phyloP scores from a whole-genome alignment of 2,329 filamentous ascomycete genomes.

The Hypoxylon sp. region DNA sequence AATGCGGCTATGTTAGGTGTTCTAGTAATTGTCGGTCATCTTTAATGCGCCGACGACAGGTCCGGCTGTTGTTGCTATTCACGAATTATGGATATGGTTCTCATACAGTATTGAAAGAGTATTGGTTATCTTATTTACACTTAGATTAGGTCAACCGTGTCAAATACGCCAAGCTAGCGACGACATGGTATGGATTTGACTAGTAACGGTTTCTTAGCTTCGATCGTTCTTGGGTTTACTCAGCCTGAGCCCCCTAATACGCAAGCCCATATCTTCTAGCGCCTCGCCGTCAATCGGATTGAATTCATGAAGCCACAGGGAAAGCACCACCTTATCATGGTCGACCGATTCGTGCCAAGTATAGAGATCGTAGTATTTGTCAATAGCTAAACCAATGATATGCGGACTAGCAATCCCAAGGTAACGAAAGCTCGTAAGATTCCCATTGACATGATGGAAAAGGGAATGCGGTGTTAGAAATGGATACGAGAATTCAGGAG shows the following conservation, averaged over 20 bases:
- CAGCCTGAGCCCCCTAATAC: background rate
- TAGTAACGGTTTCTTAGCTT: slow-evolving; percentile 4
- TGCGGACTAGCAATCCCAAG: slow-evolving; percentile 11
- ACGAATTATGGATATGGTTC: slow-evolving; percentile 24
- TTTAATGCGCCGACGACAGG: slow-evolving; percentile 36
- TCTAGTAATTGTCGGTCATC: slow-evolving; percentile 41
- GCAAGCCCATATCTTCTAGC: background rate
- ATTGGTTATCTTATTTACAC: slow-evolving; percentile 3
- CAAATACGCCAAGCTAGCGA: slow-evolving; percentile 12
- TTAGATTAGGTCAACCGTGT: slow-evolving; percentile 5
- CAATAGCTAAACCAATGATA: slow-evolving; percentile 37
- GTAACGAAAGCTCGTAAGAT: slow-evolving; percentile 31
- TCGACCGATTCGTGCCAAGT: slow-evolving; percentile 32
- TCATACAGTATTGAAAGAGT: slow-evolving; percentile 15
- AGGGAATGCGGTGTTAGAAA: slow-evolving; percentile 13
- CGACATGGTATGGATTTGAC: background rate
- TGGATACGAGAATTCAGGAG: slow-evolving; percentile 16
- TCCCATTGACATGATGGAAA: slow-evolving; percentile 16
- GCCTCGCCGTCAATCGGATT: slow-evolving; percentile 1
- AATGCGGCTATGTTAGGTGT: slow-evolving; percentile 19
- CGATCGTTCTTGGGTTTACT: background rate
- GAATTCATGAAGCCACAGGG: slow-evolving; percentile 27
- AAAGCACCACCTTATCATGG: slow-evolving; percentile 16
- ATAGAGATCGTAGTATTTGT: slow-evolving; percentile 32
- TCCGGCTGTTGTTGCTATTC: slow-evolving; percentile 20